phyloP scores from a whole-genome alignment of 805 yeast species.

The Wickerhamomyces kurtzmanii region DNA sequence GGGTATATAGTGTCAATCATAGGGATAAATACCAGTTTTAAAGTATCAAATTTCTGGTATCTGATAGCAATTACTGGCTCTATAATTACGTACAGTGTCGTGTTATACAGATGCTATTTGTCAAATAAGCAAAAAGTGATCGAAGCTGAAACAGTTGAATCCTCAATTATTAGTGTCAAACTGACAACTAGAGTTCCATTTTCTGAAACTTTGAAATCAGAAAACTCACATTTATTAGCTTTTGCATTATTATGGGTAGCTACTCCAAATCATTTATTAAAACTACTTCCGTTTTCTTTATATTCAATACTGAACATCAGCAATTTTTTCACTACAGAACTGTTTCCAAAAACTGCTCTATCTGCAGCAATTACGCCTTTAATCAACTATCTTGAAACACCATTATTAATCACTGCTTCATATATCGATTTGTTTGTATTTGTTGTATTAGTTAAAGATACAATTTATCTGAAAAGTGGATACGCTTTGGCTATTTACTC shows the following conservation, averaged over 20 bases:
- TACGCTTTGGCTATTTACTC: constrained; percentile 24
- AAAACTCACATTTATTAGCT: constrained; percentile 27
- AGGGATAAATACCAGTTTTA: too few relatives aligned
- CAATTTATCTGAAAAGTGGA: constrained; percentile 11
- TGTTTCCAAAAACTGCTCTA: constrained; percentile 20
- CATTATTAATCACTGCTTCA: constrained; percentile 26
- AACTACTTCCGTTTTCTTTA: constrained; percentile 28
- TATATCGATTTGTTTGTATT: constrained; percentile 27
- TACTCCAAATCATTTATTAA: constrained; percentile 21
- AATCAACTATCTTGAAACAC: constrained; percentile 25
- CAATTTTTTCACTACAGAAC: constrained; percentile 21
- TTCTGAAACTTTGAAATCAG: constrained; percentile 28
- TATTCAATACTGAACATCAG: constrained; percentile 29
- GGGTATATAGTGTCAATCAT: too few relatives aligned
- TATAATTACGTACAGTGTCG: too few relatives aligned
- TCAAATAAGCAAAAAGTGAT: too few relatives aligned
- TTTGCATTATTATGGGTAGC: constrained; percentile 27
- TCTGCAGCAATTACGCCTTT: constrained; percentile 25
- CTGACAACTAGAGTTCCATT: constrained; percentile 14
- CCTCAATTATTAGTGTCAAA: too few relatives aligned
- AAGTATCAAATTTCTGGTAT: too few relatives aligned
- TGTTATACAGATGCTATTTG: too few relatives aligned
- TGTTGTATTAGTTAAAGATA: constrained; percentile 18
- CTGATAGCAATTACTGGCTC: too few relatives aligned
- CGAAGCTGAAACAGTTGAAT: too few relatives aligned